These are phyloP conservation scores for Austroboletus novae-zelandiae DNA, from an alignment of 1,284 basidiomycete species.

Conservation along the genomic window DNA sequence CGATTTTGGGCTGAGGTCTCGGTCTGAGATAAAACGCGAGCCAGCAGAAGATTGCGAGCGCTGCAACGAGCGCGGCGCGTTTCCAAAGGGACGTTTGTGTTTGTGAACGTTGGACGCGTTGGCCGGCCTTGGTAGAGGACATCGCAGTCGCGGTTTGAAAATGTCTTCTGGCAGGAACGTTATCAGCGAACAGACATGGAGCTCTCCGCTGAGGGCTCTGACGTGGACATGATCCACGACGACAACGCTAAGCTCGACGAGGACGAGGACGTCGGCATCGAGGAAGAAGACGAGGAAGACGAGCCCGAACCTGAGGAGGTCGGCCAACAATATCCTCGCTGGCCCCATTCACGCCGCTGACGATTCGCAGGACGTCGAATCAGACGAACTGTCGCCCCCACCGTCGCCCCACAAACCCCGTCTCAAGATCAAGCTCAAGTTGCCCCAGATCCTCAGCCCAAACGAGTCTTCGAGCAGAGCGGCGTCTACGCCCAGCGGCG, in stretches of 20 bases:
- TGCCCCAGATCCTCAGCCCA: conserved; percentile 44
- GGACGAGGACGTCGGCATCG: conserved; percentile 23
- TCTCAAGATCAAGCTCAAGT: conserved; percentile 65
- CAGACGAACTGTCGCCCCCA: conserved; percentile 37
- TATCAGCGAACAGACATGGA: conserved; percentile 18
- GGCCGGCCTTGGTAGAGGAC: background rate
- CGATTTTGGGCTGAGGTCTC: conserved; percentile 26
- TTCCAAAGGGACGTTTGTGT: conserved; percentile 41
- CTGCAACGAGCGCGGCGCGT: conserved; percentile 39
- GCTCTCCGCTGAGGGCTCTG: conserved; percentile 23
- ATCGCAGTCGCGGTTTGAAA: background rate
- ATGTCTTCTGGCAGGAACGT: background rate
- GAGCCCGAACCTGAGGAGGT: conserved; percentile 23
- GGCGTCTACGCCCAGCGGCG: conserved; percentile 40
- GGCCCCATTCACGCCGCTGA: background rate
- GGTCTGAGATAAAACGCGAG: conserved; percentile 37
- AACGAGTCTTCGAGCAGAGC: conserved; percentile 36
- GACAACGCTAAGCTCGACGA: conserved; percentile 33
- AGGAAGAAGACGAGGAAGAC: conserved; percentile 25
- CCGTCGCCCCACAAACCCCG: conserved; percentile 36
- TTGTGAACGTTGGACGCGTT: conserved; percentile 34
- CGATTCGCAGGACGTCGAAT: conserved; percentile 28
- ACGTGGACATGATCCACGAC: conserved; percentile 24
- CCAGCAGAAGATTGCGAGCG: conserved; percentile 43
- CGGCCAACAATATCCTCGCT: background rate